A percentile compares a stretch with the other conserved stretches of the same genome.
These are phyloP conservation scores for Vicia faba DNA, from an alignment of 306 rosid genomes.

Conservation along the genomic window DNA sequence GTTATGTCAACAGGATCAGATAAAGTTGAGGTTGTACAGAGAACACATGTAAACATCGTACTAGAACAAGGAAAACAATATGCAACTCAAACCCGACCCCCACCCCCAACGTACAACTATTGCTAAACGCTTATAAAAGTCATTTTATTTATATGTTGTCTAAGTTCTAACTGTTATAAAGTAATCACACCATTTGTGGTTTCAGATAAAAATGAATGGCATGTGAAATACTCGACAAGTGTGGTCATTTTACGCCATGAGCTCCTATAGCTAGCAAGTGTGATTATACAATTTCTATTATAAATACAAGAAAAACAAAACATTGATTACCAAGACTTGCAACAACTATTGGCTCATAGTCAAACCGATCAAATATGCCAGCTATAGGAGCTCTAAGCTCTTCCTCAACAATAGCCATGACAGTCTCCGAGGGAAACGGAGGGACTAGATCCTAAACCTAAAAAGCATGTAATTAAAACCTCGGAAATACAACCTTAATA, in stretches of 20 bases:
- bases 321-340: slow-evolving; percentile 92
- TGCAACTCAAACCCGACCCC: slow-evolving; percentile 13
- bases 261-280: slow-evolving; percentile 27
- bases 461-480: slow-evolving; percentile 35
- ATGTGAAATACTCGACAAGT: slow-evolving; percentile 16
- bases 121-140: not conserved
- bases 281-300: slow-evolving; percentile 23
- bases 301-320: slow-evolving; percentile 31
- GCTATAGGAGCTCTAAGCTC: slow-evolving; percentile 84
- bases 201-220: slow-evolving; percentile 29
- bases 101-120: slow-evolving; percentile 2
- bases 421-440: slow-evolving; percentile 93
- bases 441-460: slow-evolving; percentile 95
- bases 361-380: slow-evolving; percentile 76
- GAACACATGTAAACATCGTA: slow-evolving; percentile 31
- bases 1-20: slow-evolving; percentile 26
- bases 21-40: slow-evolving; percentile 29
- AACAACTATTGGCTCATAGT: slow-evolving; percentile 95
- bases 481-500: slow-evolving; percentile 34
- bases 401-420: slow-evolving; percentile 77
- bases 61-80: slow-evolving; percentile 26
- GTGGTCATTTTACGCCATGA: slow-evolving; percentile 8
- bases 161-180: slow-evolving; percentile 16
- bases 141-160: not conserved
- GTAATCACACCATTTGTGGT: not conserved